A percentile compares a stretch with the other conserved stretches of the same genome.
Evolutionary conservation across 768 basidiomycete species (phyloP).

Genomic region (Leccinum broughii): DNA sequence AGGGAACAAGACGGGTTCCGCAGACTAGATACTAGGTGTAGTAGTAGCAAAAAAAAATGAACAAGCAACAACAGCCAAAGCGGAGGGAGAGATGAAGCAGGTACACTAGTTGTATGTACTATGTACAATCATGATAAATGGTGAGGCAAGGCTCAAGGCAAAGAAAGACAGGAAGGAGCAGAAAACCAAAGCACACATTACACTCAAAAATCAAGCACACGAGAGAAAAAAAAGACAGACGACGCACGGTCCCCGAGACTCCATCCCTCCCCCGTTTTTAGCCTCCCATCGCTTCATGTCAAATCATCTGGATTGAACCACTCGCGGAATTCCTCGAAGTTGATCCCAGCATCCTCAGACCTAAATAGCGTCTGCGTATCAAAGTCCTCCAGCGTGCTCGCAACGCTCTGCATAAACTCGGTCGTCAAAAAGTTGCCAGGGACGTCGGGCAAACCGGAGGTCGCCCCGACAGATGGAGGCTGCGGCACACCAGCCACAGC

Average conservation of each 20-base stretch:
- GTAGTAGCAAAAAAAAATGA: too few species aligned
- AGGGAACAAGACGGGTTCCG: too few species aligned
- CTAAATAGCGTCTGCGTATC: conserved; percentile 41
- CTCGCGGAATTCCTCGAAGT: conserved; percentile 73
- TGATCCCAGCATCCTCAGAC: conserved; percentile 46
- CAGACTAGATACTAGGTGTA: too few species aligned
- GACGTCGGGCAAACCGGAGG: conserved; percentile 28
- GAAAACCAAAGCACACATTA: conserved; percentile 3
- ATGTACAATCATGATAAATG: conserved; percentile 10
- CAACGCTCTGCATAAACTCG: conserved; percentile 51
- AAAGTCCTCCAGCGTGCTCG: conserved; percentile 41
- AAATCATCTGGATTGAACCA: conserved; percentile 65
- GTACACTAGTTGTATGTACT: conserved; percentile 16
- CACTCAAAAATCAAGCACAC: conserved; percentile 7
- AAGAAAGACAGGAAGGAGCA: background rate
- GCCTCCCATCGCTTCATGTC: conserved; percentile 26
- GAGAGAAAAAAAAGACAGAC: conserved; percentile 7
- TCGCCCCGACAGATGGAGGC: background rate
- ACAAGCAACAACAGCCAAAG: too few species aligned
- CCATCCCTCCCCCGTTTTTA: too few species aligned
- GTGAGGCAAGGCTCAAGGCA: conserved; percentile 2
- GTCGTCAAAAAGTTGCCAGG: conserved; percentile 22
- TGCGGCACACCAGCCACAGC: conserved; percentile 17
- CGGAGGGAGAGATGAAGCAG: too few species aligned
- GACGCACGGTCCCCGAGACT: conserved; percentile 8